Evolutionary conservation across 2,329 filamentous ascomycete genomes (phyloP), one percentile per base, ranked within the genome.

Genomic region (Scorias spongiosa): DNA sequence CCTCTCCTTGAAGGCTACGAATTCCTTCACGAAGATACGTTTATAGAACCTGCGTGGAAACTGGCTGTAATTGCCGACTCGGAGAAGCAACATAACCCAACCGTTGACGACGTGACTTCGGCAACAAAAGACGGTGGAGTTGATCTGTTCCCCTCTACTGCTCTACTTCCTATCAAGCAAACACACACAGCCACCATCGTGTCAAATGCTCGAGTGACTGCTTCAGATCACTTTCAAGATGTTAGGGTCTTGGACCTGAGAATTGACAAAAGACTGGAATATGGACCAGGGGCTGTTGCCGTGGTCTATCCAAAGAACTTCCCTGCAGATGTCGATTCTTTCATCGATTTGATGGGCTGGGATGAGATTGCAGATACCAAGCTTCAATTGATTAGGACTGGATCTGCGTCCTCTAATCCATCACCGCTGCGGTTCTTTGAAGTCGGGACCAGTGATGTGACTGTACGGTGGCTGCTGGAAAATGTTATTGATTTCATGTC

Each of bases 241-340:
- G 89, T 96, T 39, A 82, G 91, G 0, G 75, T 84, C 42, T 63
- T 95, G n/a, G 72, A 69, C 1, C 68, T 96, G 11, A 69, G 59
- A 10, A 63, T 68, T 10, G 53, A 63, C 2, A 58, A 55, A 39
- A 51, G 56, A 2, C 61, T 65, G 58, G 66, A 60, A 39, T 81
- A 80, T 54, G 58, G 57, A 0, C 87, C 91, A 0, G 88, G 89
- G 5, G 84, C 93, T 53, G 81, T 84, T 18, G 66, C 93, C 6
- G 78, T 80, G 5, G 75, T 98, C 14, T 87, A 81, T 47, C 89
- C 91, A 4, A 89, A 89, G 58, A 96, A 95, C 61, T 88, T 86
- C 48, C 72, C 81, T 0, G 65, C 70, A 7, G 88, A 96, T 54
- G 88, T 91, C n/a, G 68, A 87, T 42, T 68, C 72, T 17, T 72